Evolutionary conservation across 2,329 filamentous ascomycete genomes (phyloP), one percentile per base, ranked within the genome.

Genomic region (Aureobasidium pullulans): DNA sequence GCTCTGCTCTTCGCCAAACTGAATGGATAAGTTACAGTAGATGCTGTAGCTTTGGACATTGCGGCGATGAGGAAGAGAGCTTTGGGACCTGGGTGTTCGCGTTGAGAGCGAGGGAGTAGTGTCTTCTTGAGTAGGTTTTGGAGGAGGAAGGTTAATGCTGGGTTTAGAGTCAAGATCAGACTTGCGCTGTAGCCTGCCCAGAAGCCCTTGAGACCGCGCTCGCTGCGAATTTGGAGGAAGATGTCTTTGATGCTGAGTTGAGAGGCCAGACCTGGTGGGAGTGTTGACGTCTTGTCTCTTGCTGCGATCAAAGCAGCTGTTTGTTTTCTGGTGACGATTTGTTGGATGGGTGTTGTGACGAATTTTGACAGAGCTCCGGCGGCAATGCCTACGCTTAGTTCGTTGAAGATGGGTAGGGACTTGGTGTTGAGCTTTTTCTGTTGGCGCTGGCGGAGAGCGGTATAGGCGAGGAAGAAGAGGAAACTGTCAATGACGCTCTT

Each of bases 151-250:
- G 92, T 96, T 63, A 96, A 81, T 64, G 87, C 87, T 1, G 92
- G 91, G 67, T 96, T 96, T 31, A 96, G 77, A 0, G 91, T 92
- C 53, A 96, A 75, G 40, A 96, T 79, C 60, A 96, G 72, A 23
- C 83, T 86, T 1, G 90, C 90, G 19, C 88, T 89, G 71, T 96
- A 96, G 0, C 91, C 91, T 0, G 90, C 87, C 92, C 91, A 96
- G 66, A 96, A 87, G 2, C 90, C 90, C 46, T 77, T 69, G 9
- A 91, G 61, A 0, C 91, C 90, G 65, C 87, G 88, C 69, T 93
- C 87, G 1, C 76, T 68, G 42, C 77, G 75, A 61, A 95, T 92
- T 43, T 82, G 78, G 1, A 76, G 72, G 16, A 86, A 79, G 32
- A 90, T 89, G 53, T 86, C 79, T 31, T 78, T 61, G 70, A 79